Evolutionary conservation across 495 filamentous ascomycete species (phyloP).

Genomic region (Trichoderma erinaceum): DNA sequence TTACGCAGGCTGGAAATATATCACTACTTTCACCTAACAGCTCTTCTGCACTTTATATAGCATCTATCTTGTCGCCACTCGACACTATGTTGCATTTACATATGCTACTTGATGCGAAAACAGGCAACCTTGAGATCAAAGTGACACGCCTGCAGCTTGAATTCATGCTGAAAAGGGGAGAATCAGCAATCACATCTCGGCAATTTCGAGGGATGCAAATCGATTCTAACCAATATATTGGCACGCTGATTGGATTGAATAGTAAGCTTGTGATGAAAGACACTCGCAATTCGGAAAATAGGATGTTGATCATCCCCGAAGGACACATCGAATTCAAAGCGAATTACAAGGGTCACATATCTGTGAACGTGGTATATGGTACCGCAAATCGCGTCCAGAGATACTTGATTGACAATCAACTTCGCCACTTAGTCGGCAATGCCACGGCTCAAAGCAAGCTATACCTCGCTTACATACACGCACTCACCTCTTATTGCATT

Average conservation of each 20-base stretch:
- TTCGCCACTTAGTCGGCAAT: conserved; percentile 46
- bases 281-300: too few species aligned
- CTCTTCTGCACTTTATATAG: conserved; percentile 28
- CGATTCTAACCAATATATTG: conserved; percentile 45
- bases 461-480: conserved; percentile 52
- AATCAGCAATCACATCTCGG: conserved; percentile 27
- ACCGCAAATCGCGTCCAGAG: conserved; percentile 21
- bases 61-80: conserved; percentile 31
- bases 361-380: conserved; percentile 31
- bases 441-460: conserved; percentile 51
- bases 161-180: conserved; percentile 36
- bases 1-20: not conserved
- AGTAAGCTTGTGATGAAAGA: too few species aligned
- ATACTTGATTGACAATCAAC: conserved; percentile 43
- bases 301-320: too few species aligned
- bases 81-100: conserved; percentile 34
- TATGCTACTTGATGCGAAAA: conserved; percentile 21
- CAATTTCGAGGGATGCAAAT: conserved; percentile 52
- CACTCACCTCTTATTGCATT: conserved; percentile 53
- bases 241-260: conserved; percentile 22
- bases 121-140: conserved; percentile 26
- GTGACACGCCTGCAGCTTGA: conserved; percentile 45
- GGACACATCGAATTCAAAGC: too few species aligned
- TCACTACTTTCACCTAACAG: conserved; percentile 32
- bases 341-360: conserved; percentile 31